Evolutionary conservation across 768 basidiomycete species (phyloP), one percentile per base, ranked within the genome.

Genomic region (Mycena haematopus): DNA sequence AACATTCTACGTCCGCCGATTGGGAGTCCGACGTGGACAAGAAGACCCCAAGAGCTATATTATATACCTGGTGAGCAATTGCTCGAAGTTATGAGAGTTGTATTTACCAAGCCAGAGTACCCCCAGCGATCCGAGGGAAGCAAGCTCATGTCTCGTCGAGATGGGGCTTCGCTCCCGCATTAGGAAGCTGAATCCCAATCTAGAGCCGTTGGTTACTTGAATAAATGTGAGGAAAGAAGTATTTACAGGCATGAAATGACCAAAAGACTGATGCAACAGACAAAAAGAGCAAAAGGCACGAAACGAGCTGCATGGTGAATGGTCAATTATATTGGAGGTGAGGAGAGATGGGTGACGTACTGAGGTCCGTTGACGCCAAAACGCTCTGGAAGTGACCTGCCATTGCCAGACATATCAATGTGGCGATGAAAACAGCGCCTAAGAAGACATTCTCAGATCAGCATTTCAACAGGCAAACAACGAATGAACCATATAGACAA

Each of bases 221-320:
- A 4, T 21, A 60, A 35, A 25, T 25, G 38, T 24, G 15, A 27
- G 45, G 15, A n/a, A 47, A 38, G 25, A 58, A 17, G 40, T 31
- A 80, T 88, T 70, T 67, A 91, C 91, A 94, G 82, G 58, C 84
- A 75, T 44, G 85, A 66, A 53, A 92, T 82, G 68, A 92, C 84
- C 65, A 91, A 74, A 72, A 93, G 71, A 71, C 89, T 91, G 38
- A 83, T 84, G 44, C 82, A 81, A 70, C 87, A 90, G 46, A 92
- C 90, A 68, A 93, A 93, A 71, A 94, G 84, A 56, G 92, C 88
- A 71, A 92, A 91, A 19, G 92, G 92, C 40, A 94, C 87, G 72
- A 93, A 94, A 78, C 88, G 91, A 77, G 92, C 92, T 94, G 69
- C 9, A 56, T 31, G 47, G 47, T 4, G 31, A n/a, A 35, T 24